Percentiles rank a stretch among this genome's conserved stretches.
Conservation (phyloP, 2,329 filamentous ascomycete genomes). For the Huntiella abstrusa region DNA sequence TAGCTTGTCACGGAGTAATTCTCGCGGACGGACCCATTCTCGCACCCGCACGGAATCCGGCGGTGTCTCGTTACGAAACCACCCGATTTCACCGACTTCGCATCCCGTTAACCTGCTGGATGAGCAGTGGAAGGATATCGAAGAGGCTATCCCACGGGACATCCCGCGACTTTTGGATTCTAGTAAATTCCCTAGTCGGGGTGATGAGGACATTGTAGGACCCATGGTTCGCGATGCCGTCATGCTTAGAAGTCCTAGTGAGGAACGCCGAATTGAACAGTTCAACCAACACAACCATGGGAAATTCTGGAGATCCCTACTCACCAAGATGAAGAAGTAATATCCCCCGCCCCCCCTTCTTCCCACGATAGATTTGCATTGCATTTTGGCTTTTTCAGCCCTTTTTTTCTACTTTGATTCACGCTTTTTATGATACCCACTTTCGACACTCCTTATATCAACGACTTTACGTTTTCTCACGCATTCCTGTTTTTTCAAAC, state of each 20-base stretch:
- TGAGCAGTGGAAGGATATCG: conserved; percentile 27
- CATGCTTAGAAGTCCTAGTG: conserved; percentile 29
- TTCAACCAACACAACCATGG: conserved; percentile 14
- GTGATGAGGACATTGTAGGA: conserved; percentile 83
- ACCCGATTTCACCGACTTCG: not conserved
- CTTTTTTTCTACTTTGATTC: not conserved
- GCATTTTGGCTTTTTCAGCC: not conserved
- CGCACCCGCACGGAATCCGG: conserved; percentile 21
- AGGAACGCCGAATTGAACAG: conserved; percentile 21
- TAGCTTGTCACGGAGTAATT: conserved; percentile 20
- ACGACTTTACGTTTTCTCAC: not conserved
- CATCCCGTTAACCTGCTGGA: conserved; percentile 5
- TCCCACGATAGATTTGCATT: not conserved
- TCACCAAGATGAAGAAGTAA: conserved; percentile 22
- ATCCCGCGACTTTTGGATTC: conserved; percentile 53
- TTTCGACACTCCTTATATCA: conserved; percentile 1
- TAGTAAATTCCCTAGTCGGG: conserved; percentile 73
- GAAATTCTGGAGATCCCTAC: conserved; percentile 30
- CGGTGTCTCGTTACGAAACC: conserved; percentile 17
- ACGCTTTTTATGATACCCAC: conserved; percentile 3
- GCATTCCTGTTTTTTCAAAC: not conserved
- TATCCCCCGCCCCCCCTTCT: not conserved
- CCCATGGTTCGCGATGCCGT: conserved; percentile 55
- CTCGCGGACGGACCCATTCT: conserved; percentile 21
- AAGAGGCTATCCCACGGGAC: conserved; percentile 39